phyloP scores from a whole-genome alignment of 2,329 filamentous ascomycete species.

The Mycosphaerella sp. region DNA sequence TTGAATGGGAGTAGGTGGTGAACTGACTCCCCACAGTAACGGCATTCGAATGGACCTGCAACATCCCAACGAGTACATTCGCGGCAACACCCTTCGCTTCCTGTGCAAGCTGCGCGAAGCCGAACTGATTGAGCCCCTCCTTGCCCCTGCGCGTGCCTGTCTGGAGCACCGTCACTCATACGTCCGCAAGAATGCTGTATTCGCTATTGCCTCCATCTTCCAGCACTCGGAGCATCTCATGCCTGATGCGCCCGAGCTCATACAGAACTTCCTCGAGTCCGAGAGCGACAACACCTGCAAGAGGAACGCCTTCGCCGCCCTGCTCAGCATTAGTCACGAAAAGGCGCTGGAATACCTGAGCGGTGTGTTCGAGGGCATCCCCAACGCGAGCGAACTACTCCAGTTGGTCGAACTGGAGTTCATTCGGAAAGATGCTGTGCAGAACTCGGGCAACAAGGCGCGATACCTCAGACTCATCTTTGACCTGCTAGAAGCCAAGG shows the following conservation, averaged over 20 bases:
- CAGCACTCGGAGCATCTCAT: constrained; percentile 86
- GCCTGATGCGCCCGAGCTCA: constrained; percentile 88
- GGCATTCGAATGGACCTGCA: constrained; percentile 96
- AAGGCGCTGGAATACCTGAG: constrained; percentile 84
- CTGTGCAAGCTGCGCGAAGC: constrained; percentile 92
- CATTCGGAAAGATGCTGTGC: constrained; percentile 92
- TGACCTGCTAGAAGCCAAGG: constrained; percentile 85
- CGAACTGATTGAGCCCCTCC: constrained; percentile 90
- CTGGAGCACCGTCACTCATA: constrained; percentile 96
- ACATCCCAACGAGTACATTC: constrained; percentile 96
- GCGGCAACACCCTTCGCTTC: constrained; percentile 96
- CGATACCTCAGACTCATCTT: constrained; percentile 93
- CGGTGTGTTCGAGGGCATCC: constrained; percentile 84
- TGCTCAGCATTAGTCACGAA: constrained; percentile 87
- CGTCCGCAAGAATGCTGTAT: constrained; percentile 96
- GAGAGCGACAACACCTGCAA: constrained; percentile 96
- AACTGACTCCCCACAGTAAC: constrained; percentile 56
- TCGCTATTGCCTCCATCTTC: constrained; percentile 87
- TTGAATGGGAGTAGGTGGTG: background rate
- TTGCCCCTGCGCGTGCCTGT: constrained; percentile 85
- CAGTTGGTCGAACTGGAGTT: constrained; percentile 95
- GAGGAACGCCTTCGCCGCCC: constrained; percentile 90
- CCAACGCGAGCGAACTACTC: constrained; percentile 87
- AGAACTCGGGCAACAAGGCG: constrained; percentile 92
- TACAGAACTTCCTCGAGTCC: constrained; percentile 79